Evolutionary conservation across 2,329 filamentous ascomycete species (phyloP).

Genomic region (Cladobotryum mycophilum): DNA sequence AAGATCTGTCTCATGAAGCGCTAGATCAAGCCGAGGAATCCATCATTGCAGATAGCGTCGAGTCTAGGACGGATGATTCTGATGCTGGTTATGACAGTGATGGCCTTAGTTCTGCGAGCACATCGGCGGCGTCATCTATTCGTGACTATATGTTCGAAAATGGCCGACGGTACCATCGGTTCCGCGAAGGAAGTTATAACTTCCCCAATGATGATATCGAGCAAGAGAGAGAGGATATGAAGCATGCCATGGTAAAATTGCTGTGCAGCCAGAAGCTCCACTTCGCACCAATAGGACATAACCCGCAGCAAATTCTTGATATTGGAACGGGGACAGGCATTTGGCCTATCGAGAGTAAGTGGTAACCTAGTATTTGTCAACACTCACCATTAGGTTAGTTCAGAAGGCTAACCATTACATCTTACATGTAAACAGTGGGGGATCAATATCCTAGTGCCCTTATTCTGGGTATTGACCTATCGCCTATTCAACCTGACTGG

Average conservation of each 20-base stretch:
- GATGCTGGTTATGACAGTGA: constrained; percentile 35
- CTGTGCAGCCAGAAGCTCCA: constrained; percentile 43
- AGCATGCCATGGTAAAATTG: constrained; percentile 46
- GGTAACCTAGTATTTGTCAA: not conserved
- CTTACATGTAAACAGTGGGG: constrained; percentile 32
- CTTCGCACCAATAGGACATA: constrained; percentile 43
- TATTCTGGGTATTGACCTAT: constrained; percentile 40
- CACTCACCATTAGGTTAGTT: not conserved
- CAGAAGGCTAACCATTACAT: not conserved
- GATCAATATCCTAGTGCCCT: constrained; percentile 38
- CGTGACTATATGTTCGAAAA: constrained; percentile 50
- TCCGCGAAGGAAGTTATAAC: constrained; percentile 48
- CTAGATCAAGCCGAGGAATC: constrained; percentile 30
- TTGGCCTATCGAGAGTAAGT: constrained; percentile 50
- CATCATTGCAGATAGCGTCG: constrained; percentile 27
- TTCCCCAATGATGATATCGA: constrained; percentile 57
- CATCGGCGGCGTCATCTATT: constrained; percentile 34
- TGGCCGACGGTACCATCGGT: constrained; percentile 52
- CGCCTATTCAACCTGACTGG: constrained; percentile 45
- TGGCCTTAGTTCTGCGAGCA: constrained; percentile 29
- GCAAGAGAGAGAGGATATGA: constrained; percentile 53
- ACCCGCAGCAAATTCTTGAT: constrained; percentile 47
- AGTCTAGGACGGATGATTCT: constrained; percentile 15
- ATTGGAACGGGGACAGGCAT: constrained; percentile 54
- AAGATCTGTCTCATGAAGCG: constrained; percentile 30